Evolutionary conservation across 177 flowering plant species (phyloP).

Genomic region (Telopea speciosissima): DNA sequence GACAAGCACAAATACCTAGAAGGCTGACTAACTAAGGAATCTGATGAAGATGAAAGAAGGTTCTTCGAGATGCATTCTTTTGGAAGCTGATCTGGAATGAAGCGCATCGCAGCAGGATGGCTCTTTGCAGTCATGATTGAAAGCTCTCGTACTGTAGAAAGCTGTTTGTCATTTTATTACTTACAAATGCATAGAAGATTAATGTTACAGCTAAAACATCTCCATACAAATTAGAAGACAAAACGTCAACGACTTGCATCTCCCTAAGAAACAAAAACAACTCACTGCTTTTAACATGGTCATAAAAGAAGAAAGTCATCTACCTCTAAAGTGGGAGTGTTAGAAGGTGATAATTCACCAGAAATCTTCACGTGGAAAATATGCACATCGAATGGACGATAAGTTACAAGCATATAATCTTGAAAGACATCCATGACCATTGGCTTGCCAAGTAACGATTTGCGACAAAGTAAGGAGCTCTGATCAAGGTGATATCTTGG

Average conservation of each 20-base stretch:
- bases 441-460: slow-evolving; percentile 75
- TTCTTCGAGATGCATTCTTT: slow-evolving; percentile 30
- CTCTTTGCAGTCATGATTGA: slow-evolving; percentile 97
- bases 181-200: slow-evolving; percentile 55
- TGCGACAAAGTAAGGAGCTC: slow-evolving; percentile 86
- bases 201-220: slow-evolving; percentile 15
- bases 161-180: slow-evolving; percentile 99
- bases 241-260: slow-evolving; percentile 12
- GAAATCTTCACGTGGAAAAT: slow-evolving; percentile 67
- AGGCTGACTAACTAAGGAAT: slow-evolving; percentile 49
- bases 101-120: slow-evolving; percentile 95
- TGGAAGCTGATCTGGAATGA: slow-evolving; percentile 74
- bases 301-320: slow-evolving; percentile 8
- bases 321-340: slow-evolving; percentile 81
- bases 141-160: slow-evolving; percentile 99
- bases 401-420: slow-evolving; percentile 86
- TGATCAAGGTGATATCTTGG: slow-evolving; percentile 98
- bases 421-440: slow-evolving; percentile 95
- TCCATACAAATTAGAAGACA: slow-evolving; percentile 10
- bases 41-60: slow-evolving; percentile 31
- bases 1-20: slow-evolving; percentile 42
- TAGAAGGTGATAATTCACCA: slow-evolving; percentile 79
- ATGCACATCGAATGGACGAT: slow-evolving; percentile 93
- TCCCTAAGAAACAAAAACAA: slow-evolving; percentile 5
- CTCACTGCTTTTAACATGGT: background rate